A percentile compares a stretch with the other conserved stretches of the same genome.
Conservation (phyloP, 2,329 filamentous ascomycete genomes). For the Ascochyta koolunga region DNA sequence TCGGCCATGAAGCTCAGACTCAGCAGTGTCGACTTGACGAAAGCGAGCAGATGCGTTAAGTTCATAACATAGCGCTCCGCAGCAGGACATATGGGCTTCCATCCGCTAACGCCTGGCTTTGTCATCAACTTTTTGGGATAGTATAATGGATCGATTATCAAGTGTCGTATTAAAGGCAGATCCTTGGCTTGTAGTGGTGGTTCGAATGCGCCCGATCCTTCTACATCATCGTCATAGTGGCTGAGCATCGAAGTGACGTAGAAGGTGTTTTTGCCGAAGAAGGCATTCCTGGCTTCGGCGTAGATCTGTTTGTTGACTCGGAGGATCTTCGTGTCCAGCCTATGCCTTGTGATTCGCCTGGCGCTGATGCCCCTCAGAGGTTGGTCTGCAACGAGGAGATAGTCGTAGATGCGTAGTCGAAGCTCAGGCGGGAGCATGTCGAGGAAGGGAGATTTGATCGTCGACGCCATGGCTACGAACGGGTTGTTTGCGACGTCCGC, state of each 20-base stretch:
- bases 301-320: slow-evolving; percentile 48
- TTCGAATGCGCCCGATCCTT: slow-evolving; percentile 30
- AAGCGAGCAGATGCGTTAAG: slow-evolving; percentile 21
- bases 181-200: slow-evolving; percentile 32
- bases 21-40: slow-evolving; percentile 16
- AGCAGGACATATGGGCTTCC: slow-evolving; percentile 24
- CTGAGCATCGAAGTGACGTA: slow-evolving; percentile 27
- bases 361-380: slow-evolving; percentile 31
- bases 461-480: slow-evolving; percentile 1
- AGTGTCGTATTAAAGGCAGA: slow-evolving; percentile 29
- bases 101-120: neutral
- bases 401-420: slow-evolving; percentile 37
- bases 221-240: neutral
- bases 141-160: slow-evolving; percentile 39
- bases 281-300: slow-evolving; percentile 49
- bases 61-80: slow-evolving; percentile 32
- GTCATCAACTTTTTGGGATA: slow-evolving; percentile 18
- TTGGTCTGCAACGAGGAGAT: slow-evolving; percentile 29
- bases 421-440: slow-evolving; percentile 39
- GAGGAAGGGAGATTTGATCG: slow-evolving; percentile 14
- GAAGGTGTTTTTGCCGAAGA: slow-evolving; percentile 52
- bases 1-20: slow-evolving; percentile 24
- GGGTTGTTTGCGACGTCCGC: neutral
- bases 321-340: slow-evolving; percentile 46
- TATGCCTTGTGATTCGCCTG: slow-evolving; percentile 32